These are phyloP conservation scores for Sequoia sempervirens DNA, from an alignment of 75 land plant species.

Conservation along the genomic window DNA sequence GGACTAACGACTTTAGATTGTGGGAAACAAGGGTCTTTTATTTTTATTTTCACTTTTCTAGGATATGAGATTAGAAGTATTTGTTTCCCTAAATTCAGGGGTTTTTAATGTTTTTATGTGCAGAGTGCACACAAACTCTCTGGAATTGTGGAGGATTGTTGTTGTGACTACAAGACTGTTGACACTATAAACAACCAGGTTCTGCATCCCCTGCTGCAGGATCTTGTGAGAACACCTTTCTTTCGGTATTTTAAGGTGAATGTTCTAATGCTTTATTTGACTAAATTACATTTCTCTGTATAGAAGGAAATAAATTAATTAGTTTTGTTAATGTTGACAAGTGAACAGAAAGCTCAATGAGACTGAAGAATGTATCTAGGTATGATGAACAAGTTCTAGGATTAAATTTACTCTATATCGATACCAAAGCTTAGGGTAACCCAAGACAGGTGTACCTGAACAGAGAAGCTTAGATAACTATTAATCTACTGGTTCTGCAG, in stretches of 20 bases:
- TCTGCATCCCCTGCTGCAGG: constrained; percentile 27
- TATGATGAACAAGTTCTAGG: background rate
- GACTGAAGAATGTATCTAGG: background rate
- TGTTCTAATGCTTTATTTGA: background rate
- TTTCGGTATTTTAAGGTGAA: constrained; percentile 42
- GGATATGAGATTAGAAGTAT: background rate
- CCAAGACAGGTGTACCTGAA: background rate
- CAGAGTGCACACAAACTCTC: constrained; percentile 19
- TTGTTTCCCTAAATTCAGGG: background rate
- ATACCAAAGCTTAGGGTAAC: background rate
- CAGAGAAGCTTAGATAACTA: too few relatives aligned
- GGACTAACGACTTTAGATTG: background rate
- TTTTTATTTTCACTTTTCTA: background rate
- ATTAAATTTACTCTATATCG: background rate
- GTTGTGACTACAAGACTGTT: constrained; percentile 38
- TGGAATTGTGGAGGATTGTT: constrained; percentile 39
- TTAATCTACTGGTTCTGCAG: background rate
- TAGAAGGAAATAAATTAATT: background rate
- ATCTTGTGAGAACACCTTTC: constrained; percentile 36
- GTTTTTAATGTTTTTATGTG: background rate
- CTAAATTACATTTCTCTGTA: background rate
- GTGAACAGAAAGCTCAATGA: background rate
- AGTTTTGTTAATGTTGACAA: background rate
- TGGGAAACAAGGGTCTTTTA: background rate
- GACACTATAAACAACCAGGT: constrained; percentile 29